These are phyloP conservation scores for Hymenochaete sp. DNA, from an alignment of 1,284 basidiomycete genomes.

Conservation along the genomic window DNA sequence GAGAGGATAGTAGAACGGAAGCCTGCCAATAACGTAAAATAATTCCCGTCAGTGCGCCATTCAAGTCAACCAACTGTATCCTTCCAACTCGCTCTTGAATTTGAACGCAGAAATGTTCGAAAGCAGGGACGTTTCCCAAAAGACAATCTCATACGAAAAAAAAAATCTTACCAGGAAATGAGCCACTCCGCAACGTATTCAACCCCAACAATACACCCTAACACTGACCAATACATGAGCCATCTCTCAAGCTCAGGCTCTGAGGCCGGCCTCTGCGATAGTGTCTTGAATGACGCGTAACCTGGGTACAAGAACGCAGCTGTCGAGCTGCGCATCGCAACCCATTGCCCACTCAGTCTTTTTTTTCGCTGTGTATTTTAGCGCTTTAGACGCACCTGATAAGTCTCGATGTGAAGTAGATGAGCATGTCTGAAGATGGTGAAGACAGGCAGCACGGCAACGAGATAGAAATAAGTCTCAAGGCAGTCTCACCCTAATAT, in stretches of 20 bases:
- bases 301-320: slow-evolving; percentile 74
- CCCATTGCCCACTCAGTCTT: not conserved
- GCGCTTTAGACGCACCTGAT: slow-evolving; percentile 8
- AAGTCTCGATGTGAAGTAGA: slow-evolving; percentile 15
- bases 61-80: no score
- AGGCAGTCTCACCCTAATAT: not conserved
- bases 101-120: no score
- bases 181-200: slow-evolving; percentile 78
- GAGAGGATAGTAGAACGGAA: slow-evolving; percentile 80
- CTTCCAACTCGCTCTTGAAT: no score
- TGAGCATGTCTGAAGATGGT: slow-evolving; percentile 12
- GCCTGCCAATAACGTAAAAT: no score
- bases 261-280: slow-evolving; percentile 70
- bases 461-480: not conserved
- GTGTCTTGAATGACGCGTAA: slow-evolving; percentile 80
- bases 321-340: slow-evolving; percentile 40
- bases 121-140: slow-evolving; percentile 13
- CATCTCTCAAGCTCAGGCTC: slow-evolving; percentile 75
- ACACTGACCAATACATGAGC: slow-evolving; percentile 87
- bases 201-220: slow-evolving; percentile 65
- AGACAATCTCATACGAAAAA: not conserved
- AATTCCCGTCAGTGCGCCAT: no score
- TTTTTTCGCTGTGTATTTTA: not conserved
- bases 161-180: slow-evolving; percentile 54
- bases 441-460: not conserved